Conservation (phyloP, 129 eudicot species). For the Saussurea involucrata region DNA sequence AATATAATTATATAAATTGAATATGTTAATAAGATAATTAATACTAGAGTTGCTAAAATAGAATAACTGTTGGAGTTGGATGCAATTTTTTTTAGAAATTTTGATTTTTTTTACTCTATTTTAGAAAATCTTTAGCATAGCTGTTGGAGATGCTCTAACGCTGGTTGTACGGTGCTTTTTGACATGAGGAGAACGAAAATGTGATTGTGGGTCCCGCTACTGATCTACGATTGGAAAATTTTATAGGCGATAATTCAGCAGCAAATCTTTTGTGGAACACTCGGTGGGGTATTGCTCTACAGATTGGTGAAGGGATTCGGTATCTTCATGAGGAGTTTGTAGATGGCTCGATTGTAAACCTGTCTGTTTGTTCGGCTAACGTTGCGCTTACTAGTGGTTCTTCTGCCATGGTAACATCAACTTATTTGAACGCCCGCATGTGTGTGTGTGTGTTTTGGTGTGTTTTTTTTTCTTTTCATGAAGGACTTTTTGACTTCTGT, state of each 20-base stretch:
- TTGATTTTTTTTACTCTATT: too few relatives aligned
- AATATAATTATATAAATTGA: too few relatives aligned
- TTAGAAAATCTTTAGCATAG: too few relatives aligned
- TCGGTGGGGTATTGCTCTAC: constrained; percentile 38
- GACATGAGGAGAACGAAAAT: background rate
- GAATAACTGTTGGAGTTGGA: too few relatives aligned
- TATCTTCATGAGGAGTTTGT: constrained; percentile 52
- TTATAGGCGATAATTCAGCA: constrained; percentile 40
- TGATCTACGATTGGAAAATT: constrained; percentile 4
- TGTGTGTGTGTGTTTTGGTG: background rate
- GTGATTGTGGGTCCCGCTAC: background rate
- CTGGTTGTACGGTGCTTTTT: too few relatives aligned
- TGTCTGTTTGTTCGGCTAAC: constrained; percentile 22
- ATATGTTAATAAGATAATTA: too few relatives aligned
- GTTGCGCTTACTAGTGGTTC: constrained; percentile 23
- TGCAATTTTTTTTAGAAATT: too few relatives aligned
- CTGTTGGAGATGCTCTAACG: too few relatives aligned
- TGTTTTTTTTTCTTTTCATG: background rate
- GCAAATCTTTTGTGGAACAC: constrained; percentile 33
- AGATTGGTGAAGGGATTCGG: constrained; percentile 40
- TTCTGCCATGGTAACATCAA: constrained; percentile 29
- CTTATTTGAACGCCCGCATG: background rate
- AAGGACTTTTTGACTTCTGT: background rate
- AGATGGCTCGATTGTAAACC: constrained; percentile 43
- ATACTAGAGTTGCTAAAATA: too few relatives aligned